Base-by-base conservation (phyloP, 2,329 filamentous ascomycete genomes). In the Whalleya microplaca region DNA sequence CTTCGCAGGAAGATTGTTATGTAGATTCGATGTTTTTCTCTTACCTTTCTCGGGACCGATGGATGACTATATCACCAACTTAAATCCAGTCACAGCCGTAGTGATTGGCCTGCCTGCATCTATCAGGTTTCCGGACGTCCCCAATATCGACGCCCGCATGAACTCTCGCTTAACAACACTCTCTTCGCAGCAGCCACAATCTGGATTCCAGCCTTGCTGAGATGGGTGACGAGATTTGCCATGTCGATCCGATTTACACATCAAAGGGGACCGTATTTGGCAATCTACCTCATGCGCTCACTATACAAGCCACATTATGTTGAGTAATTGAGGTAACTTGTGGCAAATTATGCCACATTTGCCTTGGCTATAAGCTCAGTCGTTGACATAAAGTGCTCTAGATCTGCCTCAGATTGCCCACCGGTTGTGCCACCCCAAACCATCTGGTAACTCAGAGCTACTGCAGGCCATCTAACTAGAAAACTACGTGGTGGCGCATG, bases 41-140 rank as follows among this genome's bases (percentile, higher is more conserved):
- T 12, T n/a, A n/a, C n/a, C n/a, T n/a, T n/a, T 14, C 48, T 62
- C 57, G 60, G 60, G 50, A 56, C 60, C 60, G 60, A 14, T 12
- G 10, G 32, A 37, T n/a, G 45, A 32, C 27, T 43, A 8, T 16
- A 37, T 21, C 12, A 14, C 45, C 40, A 41, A 43, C 56, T 56
- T 20, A 49, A 37, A 20, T 58, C 53, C 41, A 48, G 41, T 20
- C 37, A 12, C 52, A n/a, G 45, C 14, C 43, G 41, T 44, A 52
- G 48, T 58, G 53, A 60, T 63, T 63, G 60, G 60, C 23, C 23
- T 32, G 9, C 10, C 19, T 23, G 21, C n/a, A 20, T 53, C 52
- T 42, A 20, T 47, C 51, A 55, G 49, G 57, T 58, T 51, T 52
- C 54, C 60, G 60, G 60, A 63, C 52, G 50, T 63, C 60, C 60